These are phyloP conservation scores for Pinus tabuliformis DNA, from an alignment of 75 land plant genomes.

Conservation along the genomic window DNA sequence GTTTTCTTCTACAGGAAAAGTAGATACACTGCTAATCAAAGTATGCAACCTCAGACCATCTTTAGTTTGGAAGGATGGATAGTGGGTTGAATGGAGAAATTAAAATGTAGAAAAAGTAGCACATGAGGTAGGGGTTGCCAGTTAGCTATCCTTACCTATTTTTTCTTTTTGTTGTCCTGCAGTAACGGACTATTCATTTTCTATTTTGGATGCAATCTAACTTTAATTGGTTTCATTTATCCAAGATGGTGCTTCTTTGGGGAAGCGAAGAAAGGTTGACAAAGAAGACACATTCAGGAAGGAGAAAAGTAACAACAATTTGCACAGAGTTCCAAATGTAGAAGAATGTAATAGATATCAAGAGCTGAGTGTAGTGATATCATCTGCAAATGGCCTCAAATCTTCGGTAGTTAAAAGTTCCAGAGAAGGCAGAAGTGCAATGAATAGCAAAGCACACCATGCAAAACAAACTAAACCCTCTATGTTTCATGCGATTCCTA, in stretches of 20 bases:
- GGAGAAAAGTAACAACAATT: too few species aligned
- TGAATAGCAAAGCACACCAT: constrained; percentile 17
- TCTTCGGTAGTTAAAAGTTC: too few species aligned
- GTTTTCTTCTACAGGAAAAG: constrained; percentile 43
- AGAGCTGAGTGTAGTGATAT: not conserved
- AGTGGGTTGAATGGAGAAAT: constrained; percentile 54
- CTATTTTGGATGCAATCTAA: too few species aligned
- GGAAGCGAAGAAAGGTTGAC: constrained; percentile 36
- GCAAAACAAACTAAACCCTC: constrained; percentile 14
- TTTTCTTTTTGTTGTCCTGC: too few species aligned
- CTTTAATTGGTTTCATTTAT: too few species aligned
- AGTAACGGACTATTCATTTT: too few species aligned
- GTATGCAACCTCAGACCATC: constrained; percentile 86
- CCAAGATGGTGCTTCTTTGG: constrained; percentile 46
- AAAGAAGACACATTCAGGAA: not conserved
- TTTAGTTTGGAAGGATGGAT: constrained; percentile 19
- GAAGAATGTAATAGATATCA: constrained; percentile 16
- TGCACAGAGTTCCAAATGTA: not conserved
- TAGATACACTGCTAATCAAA: constrained; percentile 45
- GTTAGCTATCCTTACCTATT: too few species aligned
- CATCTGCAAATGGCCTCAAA: too few species aligned
- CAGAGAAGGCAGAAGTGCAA: too few species aligned
- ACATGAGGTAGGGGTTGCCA: too few species aligned
- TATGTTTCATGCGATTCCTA: too few species aligned
- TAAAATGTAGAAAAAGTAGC: not conserved